phyloP scores from a whole-genome alignment of 2,329 filamentous ascomycete genomes.

The Akanthomyces dipterigenus region DNA sequence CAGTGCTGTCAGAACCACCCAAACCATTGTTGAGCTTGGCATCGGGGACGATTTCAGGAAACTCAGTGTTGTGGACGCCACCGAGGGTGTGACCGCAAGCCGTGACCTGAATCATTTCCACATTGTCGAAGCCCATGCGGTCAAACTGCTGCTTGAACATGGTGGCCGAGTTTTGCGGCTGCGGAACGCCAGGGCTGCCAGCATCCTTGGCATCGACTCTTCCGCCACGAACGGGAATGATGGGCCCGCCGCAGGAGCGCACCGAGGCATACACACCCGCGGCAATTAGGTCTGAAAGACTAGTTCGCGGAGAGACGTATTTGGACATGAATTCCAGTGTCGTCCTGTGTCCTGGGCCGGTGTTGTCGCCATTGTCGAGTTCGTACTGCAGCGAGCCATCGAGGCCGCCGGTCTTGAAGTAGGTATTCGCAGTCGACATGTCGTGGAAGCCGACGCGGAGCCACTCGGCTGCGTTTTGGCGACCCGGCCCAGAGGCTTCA shows the following conservation, averaged over 20 bases:
- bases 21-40: constrained; percentile 38
- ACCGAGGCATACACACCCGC: constrained; percentile 52
- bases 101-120: constrained; percentile 54
- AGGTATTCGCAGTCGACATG: constrained; percentile 48
- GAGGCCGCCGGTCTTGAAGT: constrained; percentile 43
- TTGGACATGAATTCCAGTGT: constrained; percentile 48
- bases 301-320: constrained; percentile 43
- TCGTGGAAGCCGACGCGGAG: constrained; percentile 56
- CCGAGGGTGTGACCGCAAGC: constrained; percentile 58
- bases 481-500: constrained; percentile 45
- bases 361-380: constrained; percentile 47
- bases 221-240: constrained; percentile 46
- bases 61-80: constrained; percentile 49
- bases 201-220: constrained; percentile 45
- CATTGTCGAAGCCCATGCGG: constrained; percentile 48
- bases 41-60: constrained; percentile 44
- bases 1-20: constrained; percentile 40
- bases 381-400: constrained; percentile 57
- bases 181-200: constrained; percentile 45
- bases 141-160: constrained; percentile 49
- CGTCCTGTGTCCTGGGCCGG: constrained; percentile 46
- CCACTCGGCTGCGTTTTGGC: constrained; percentile 56
- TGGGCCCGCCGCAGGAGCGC: constrained; percentile 51
- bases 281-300: constrained; percentile 52
- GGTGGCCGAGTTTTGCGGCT: constrained; percentile 46